phyloP scores from a whole-genome alignment of 2,329 filamentous ascomycete species.

The Byssothecium circinans region DNA sequence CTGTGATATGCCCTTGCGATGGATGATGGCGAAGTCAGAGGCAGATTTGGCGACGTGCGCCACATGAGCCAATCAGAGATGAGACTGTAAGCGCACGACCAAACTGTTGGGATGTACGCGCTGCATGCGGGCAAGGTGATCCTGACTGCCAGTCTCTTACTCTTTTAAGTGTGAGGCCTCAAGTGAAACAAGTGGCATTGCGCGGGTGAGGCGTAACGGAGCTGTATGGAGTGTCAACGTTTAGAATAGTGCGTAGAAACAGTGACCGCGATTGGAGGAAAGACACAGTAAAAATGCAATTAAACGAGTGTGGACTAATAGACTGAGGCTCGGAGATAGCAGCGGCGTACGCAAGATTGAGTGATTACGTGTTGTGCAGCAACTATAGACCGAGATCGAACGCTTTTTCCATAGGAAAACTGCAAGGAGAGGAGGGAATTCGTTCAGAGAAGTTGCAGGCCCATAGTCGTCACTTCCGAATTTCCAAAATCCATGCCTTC shows the following conservation, averaged over 20 bases:
- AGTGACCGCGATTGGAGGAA: background rate
- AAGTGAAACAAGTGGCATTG: slow-evolving; percentile 1
- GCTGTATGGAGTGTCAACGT: background rate
- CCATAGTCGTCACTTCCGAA: no score
- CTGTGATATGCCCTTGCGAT: background rate
- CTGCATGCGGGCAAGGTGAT: slow-evolving; percentile 1
- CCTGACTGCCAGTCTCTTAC: background rate
- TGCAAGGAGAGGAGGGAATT: no score
- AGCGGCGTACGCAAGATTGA: no score
- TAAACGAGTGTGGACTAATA: no score
- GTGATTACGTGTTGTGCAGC: no score
- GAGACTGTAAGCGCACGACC: slow-evolving; percentile 3
- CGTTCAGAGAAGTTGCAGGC: no score
- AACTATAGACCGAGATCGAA: no score
- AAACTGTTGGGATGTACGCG: background rate
- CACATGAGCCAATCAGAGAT: slow-evolving; percentile 4
- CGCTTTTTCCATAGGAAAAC: no score
- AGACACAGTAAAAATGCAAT: background rate
- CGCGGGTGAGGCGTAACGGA: background rate
- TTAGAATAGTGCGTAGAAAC: no score
- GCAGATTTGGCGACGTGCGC: slow-evolving; percentile 4
- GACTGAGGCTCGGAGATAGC: no score
- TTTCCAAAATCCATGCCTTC: background rate
- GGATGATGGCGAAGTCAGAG: background rate
- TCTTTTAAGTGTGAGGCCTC: background rate